Evolutionary conservation across 768 basidiomycete species (phyloP), one percentile per base, ranked within the genome.

Genomic region (Xerocomus spinulosus): DNA sequence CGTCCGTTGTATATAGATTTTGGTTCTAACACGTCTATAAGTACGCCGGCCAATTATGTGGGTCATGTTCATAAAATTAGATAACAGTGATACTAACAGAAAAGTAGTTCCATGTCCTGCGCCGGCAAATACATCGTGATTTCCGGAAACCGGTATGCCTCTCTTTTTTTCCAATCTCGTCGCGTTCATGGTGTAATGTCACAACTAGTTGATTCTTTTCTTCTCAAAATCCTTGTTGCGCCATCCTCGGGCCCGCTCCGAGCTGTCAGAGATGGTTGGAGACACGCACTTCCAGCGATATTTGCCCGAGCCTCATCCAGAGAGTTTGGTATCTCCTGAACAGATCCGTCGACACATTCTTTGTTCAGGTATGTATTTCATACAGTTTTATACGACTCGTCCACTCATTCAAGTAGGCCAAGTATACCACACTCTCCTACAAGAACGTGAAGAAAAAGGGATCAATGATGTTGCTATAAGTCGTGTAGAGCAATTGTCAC

Each of bases 141-240:
- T 98, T 92, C 87, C 85, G 95, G 61, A 98, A 97, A 74, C 95
- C 95, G 37, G 86, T 90, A 60, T 45, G 80, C 63, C 7, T 28
- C 10, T 29, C n/a, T 17, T n/a, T 8, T 9, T 25, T 28, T 42
- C 44, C 20, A 4, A 23, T 8, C 20, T 18, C 14, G 28, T 18
- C 20, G 10, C n/a, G 18, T 32, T 36, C 9, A 51, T n/a, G 29
- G 38, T 32, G 8, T 20, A 39, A 42, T 49, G 21, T 34, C 35
- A 18, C 41, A 12, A 45, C 12, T 45, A 92, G 85, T 80, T 99
- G 52, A 83, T 99, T 59, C 37, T 90, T 53, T 96, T 98, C 84
- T 98, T 96, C 82, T 96, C 94, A 21, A 99, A 99, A 75, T 86
- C 81, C 54, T 79, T 99, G 35, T 77, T 99, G 47, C 94, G 96